Evolutionary conservation across 805 yeast genomes (phyloP).

Genomic region (Starmerella etchellsii): DNA sequence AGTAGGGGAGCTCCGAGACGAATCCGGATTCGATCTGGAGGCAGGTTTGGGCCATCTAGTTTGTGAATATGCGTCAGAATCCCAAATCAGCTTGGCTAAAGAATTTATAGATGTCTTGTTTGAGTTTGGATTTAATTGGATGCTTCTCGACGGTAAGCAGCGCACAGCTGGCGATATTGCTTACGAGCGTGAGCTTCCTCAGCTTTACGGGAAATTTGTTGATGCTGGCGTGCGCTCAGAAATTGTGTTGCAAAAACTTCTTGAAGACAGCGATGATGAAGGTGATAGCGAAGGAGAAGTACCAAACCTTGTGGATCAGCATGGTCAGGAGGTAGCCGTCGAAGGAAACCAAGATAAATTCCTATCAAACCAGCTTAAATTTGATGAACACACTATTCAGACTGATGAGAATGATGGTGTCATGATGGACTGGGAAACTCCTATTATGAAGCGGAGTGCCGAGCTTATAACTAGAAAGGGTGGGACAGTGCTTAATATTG

Average conservation of each 20-base stretch:
- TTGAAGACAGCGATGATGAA: conserved; percentile 18
- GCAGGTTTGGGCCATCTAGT: conserved; percentile 20
- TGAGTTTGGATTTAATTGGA: conserved; percentile 89
- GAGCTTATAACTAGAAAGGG: conserved; percentile 50
- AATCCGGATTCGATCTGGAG: conserved; percentile 13
- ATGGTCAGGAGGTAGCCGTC: conserved; percentile 17
- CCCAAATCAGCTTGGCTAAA: conserved; percentile 14
- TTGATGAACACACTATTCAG: conserved; percentile 45
- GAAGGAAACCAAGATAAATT: conserved; percentile 43
- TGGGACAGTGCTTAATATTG: conserved; percentile 55
- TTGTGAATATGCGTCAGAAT: conserved; percentile 11
- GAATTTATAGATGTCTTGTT: conserved; percentile 52
- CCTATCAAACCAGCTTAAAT: conserved; percentile 52
- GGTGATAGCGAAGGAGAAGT: conserved; percentile 12
- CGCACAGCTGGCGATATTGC: conserved; percentile 81
- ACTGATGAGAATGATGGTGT: conserved; percentile 80
- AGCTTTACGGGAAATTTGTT: conserved; percentile 38
- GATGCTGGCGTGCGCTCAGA: conserved; percentile 90
- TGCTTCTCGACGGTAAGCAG: conserved; percentile 52
- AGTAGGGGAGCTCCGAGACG: conserved; percentile 19
- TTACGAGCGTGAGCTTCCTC: conserved; percentile 33
- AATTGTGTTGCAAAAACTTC: conserved; percentile 56
- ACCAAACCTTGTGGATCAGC: conserved; percentile 10
- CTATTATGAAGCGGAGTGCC: conserved; percentile 70
- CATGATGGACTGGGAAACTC: conserved; percentile 94